Percentiles rank a stretch among this genome's conserved stretches.
phyloP scores from a whole-genome alignment of 306 rosid genomes.

The Citrullus colocynthis region DNA sequence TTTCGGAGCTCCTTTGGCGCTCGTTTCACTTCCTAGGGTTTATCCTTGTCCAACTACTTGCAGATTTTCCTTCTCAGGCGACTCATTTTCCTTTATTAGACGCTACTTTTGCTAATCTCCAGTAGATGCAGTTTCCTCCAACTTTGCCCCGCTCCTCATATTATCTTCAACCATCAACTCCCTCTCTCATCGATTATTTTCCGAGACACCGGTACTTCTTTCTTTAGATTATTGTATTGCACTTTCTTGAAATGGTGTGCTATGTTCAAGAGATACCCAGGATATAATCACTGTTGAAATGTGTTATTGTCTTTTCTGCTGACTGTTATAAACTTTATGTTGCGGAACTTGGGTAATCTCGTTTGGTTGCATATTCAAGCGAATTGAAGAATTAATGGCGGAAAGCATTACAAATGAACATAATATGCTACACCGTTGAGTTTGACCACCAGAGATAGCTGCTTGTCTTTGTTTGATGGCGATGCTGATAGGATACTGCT shows the following conservation, averaged over 20 bases:
- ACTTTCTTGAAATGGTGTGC: not conserved
- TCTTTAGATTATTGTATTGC: not conserved
- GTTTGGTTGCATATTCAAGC: not conserved
- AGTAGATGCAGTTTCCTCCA: not conserved
- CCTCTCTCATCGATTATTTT: not conserved
- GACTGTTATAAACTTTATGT: not conserved
- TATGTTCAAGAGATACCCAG: not conserved
- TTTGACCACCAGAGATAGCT: not conserved
- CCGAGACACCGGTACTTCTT: not conserved
- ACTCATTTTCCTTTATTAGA: not conserved
- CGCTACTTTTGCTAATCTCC: not conserved
- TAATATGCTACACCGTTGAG: not conserved
- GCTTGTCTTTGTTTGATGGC: not conserved
- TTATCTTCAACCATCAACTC: not conserved
- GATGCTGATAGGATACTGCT: not conserved
- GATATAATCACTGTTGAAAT: not conserved
- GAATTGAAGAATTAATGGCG: not conserved
- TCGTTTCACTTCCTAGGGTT: constrained; percentile 2
- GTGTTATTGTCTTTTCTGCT: not conserved
- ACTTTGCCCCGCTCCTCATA: not conserved
- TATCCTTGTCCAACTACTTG: not conserved
- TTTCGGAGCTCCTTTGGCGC: constrained; percentile 1
- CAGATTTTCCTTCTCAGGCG: not conserved
- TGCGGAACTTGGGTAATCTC: not conserved
- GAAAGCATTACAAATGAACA: not conserved